Evolutionary conservation across 441 rosid genomes (phyloP), one percentile per base, ranked within the genome.

Genomic region (Theobroma grandiflorum): DNA sequence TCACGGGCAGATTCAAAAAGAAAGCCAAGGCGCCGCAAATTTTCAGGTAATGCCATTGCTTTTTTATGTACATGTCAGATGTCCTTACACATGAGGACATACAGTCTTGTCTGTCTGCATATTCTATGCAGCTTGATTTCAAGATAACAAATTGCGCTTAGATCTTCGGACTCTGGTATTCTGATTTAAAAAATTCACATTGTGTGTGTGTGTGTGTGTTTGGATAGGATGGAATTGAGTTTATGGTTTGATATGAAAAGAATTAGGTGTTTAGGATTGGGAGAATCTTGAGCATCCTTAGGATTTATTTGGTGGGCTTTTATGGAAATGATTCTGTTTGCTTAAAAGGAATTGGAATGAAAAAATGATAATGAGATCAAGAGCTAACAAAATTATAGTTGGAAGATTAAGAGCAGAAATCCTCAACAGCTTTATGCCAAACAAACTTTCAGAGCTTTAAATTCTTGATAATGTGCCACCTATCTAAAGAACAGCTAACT

Each of bases 1-100:
- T 78, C 91, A 33, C 82, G 76, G 35, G 78, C 88, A 73, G 89
- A 85, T 66, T 67, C 90, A 8, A 95, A 88, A 84, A 90, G 83
- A 83, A 95, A 84, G 87, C 18, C 91, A 58, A 91, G 82, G 87
- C 92, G 88, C 22, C 93, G 85, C 33, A 95, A 89, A 83, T 87
- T 84, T 88, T 90, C 94, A 75, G 91, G 90, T 87, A 77, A 78
- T 14, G 26, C 81, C 80, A 63, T 14, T 43, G 37, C 37, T 77
- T 64, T 50, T 4, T 81, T 40, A 40, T 68, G 77, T 49, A 42
- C 6, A 7, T 72, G 65, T 22, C 8, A 35, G 61, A 71, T 52
- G 9, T 52, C 45, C 5, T 50, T 52, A 33, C 15, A 50, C 62
- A 35, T 52, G 31, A 8, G 71, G 10, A 10, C 31, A 0, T 38